Percentiles rank a stretch among this genome's conserved stretches.
Conservation (phyloP, 805 yeast genomes). For the Starmerella davenportii region DNA sequence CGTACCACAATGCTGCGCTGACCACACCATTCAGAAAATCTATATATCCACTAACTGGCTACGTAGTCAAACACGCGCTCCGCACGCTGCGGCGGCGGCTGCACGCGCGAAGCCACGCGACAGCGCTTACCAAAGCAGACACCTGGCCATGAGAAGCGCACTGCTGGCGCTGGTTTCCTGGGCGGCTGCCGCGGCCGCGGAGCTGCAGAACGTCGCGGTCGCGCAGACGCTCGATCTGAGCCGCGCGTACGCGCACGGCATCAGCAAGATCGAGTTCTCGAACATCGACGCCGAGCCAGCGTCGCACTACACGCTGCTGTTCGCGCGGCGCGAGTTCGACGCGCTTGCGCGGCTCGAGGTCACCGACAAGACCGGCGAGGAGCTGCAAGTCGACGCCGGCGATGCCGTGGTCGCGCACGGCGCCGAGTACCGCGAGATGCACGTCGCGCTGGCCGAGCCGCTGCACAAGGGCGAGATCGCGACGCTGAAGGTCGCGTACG, state of each 20-base stretch:
- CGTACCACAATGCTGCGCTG: no score
- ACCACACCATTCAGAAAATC: no score
- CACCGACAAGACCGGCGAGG: slow-evolving; percentile 19
- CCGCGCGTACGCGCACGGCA: slow-evolving; percentile 48
- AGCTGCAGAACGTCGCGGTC: slow-evolving; percentile 44
- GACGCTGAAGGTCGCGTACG: slow-evolving; percentile 26
- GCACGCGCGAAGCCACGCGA: no score
- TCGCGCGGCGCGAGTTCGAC: slow-evolving; percentile 32
- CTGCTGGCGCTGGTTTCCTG: background rate
- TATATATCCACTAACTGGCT: no score
- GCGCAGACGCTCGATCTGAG: slow-evolving; percentile 44
- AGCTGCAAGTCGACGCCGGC: background rate
- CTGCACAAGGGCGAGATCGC: slow-evolving; percentile 43
- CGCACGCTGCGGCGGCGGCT: no score
- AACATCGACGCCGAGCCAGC: slow-evolving; percentile 43
- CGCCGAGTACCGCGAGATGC: slow-evolving; percentile 15
- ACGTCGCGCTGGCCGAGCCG: slow-evolving; percentile 41
- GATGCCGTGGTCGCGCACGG: slow-evolving; percentile 1
- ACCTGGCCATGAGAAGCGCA: background rate
- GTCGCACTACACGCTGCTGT: slow-evolving; percentile 37
- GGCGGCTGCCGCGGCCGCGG: background rate
- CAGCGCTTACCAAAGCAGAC: no score
- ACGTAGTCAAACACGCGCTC: no score
- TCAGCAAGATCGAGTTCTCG: slow-evolving; percentile 34
- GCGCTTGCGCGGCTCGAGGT: slow-evolving; percentile 33